A percentile compares a stretch with the other conserved stretches of the same genome.
phyloP scores from a whole-genome alignment of 768 basidiomycete species.

The Pisolithus albus region DNA sequence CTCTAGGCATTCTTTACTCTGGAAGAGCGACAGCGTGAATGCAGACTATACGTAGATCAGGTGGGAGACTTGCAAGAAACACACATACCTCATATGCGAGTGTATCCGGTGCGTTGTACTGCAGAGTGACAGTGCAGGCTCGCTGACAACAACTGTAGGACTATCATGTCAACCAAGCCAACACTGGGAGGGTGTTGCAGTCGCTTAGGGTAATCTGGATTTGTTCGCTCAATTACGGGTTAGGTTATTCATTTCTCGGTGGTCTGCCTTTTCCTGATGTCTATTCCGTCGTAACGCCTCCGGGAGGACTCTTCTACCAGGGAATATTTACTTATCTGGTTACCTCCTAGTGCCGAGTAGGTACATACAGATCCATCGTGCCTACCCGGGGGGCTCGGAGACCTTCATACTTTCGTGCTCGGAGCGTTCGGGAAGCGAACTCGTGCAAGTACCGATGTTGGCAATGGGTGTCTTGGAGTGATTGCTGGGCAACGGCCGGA shows the following conservation, averaged over 20 bases:
- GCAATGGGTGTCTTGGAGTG: no score
- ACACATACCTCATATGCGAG: constrained; percentile 69
- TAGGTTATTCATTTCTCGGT: constrained; percentile 7
- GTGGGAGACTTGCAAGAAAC: constrained; percentile 79
- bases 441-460: no score
- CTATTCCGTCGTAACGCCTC: constrained; percentile 41
- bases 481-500: no score
- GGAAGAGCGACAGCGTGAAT: constrained; percentile 87
- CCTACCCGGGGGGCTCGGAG: no score
- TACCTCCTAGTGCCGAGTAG: no score
- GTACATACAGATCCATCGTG: no score
- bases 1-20: constrained; percentile 61
- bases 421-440: no score
- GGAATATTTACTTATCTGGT: constrained; percentile 84
- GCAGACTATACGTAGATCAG: constrained; percentile 82
- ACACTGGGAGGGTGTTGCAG: constrained; percentile 70
- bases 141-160: constrained; percentile 38
- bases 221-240: constrained; percentile 67
- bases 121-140: neutral
- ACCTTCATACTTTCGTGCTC: no score
- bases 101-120: constrained; percentile 59
- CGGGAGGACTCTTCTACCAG: constrained; percentile 73
- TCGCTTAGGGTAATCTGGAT: constrained; percentile 60
- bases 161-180: constrained; percentile 86
- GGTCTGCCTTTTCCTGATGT: neutral